Conservation (phyloP, 2,329 filamentous ascomycete species). For the Monascus ruber region DNA sequence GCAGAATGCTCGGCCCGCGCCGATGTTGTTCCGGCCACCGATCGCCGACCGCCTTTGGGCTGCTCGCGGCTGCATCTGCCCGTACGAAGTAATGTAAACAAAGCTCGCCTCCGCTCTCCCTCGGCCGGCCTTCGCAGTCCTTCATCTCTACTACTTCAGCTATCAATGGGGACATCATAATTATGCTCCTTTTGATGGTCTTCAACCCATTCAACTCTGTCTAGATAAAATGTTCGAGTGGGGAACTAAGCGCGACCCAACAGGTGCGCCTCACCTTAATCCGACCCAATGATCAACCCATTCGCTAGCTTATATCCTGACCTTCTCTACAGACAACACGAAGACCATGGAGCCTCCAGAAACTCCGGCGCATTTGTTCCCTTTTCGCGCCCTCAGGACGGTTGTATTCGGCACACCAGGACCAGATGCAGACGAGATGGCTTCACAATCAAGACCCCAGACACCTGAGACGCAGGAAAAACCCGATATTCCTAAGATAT, state of each 20-base stretch:
- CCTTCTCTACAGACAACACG: constrained; percentile 28
- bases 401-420: constrained; percentile 54
- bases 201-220: neutral
- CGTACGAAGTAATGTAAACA: constrained; percentile 17
- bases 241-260: constrained; percentile 8
- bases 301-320: neutral
- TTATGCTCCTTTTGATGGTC: too few relatives aligned
- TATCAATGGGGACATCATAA: too few relatives aligned
- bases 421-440: constrained; percentile 32
- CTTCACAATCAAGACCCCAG: constrained; percentile 7
- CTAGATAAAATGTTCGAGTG: constrained; percentile 12
- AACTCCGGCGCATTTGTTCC: constrained; percentile 56
- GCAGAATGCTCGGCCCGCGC: too few relatives aligned
- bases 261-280: constrained; percentile 5
- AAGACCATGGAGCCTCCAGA: constrained; percentile 49
- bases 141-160: neutral
- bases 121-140: too few relatives aligned
- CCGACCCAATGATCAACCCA: neutral
- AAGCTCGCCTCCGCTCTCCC: constrained; percentile 10
- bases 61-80: too few relatives aligned
- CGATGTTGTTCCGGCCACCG: too few relatives aligned
- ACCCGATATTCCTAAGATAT: constrained; percentile 10
- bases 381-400: constrained; percentile 55
- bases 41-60: too few relatives aligned
- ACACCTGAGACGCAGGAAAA: constrained; percentile 9